These are phyloP conservation scores for Talaromyces sp. DNA, from an alignment of 2,329 filamentous ascomycete species.

Conservation along the genomic window DNA sequence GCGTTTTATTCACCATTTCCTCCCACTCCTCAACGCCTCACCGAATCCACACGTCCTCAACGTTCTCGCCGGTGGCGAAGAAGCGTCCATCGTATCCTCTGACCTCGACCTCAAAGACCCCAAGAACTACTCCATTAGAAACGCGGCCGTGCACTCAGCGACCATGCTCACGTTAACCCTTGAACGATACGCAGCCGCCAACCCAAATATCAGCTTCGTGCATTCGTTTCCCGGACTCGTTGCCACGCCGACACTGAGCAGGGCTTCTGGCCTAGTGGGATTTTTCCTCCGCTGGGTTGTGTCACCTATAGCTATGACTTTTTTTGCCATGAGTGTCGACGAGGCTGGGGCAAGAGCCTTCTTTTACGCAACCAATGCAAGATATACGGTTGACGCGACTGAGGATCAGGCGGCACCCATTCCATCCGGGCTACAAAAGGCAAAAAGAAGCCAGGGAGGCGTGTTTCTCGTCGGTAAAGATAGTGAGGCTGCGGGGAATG, in stretches of 20 bases:
- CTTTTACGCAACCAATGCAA: slow-evolving; percentile 67
- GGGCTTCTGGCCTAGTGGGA: background rate
- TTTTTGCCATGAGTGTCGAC: background rate
- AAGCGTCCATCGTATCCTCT: background rate
- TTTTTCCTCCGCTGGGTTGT: background rate
- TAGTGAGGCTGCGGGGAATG: background rate
- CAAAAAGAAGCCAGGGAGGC: background rate
- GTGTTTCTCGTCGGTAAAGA: slow-evolving; percentile 1
- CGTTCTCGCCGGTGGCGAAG: slow-evolving; percentile 1
- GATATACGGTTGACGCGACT: slow-evolving; percentile 64
- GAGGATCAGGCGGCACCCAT: slow-evolving; percentile 59
- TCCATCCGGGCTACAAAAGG: slow-evolving; percentile 55
- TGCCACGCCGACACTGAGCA: background rate
- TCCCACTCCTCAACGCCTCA: background rate
- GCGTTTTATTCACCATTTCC: background rate
- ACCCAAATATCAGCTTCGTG: slow-evolving; percentile 5
- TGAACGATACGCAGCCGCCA: background rate
- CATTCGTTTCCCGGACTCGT: slow-evolving; percentile 4
- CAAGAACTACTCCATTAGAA: background rate
- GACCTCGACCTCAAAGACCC: background rate
- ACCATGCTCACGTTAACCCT: slow-evolving; percentile 4
- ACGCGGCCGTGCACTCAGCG: background rate
- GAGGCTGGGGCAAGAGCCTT: slow-evolving; percentile 36
- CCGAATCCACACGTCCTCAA: background rate
- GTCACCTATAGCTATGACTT: background rate